These are phyloP conservation scores for Arthrobotrys pseudoclavata DNA, from an alignment of 2,329 filamentous ascomycete species.

Conservation along the genomic window DNA sequence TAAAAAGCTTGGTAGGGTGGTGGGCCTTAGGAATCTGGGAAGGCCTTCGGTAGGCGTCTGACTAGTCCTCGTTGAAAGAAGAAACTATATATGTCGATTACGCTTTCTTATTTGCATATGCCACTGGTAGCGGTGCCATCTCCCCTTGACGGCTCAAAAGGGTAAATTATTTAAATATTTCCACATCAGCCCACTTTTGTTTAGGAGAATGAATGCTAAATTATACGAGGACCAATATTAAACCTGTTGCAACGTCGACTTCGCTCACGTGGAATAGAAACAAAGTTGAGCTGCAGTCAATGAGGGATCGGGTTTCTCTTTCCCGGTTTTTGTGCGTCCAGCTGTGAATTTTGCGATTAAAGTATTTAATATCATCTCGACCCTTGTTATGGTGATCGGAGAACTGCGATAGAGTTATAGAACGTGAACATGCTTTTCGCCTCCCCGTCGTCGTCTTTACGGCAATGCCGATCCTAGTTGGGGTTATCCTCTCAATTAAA, in stretches of 20 bases:
- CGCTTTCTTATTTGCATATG: conserved; percentile 31
- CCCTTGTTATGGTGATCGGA: neutral
- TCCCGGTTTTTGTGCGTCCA: neutral
- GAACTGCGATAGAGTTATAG: conserved; percentile 7
- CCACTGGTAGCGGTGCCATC: conserved; percentile 25
- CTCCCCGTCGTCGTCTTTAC: conserved; percentile 20
- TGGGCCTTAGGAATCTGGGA: too few relatives aligned
- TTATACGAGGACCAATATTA: neutral
- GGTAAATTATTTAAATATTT: conserved; percentile 5
- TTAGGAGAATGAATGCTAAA: neutral
- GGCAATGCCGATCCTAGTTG: neutral
- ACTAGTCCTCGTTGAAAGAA: conserved; percentile 23
- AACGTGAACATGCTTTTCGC: conserved; percentile 21
- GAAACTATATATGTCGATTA: conserved; percentile 51
- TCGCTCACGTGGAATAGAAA: neutral
- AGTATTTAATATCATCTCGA: neutral
- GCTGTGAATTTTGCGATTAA: too few relatives aligned
- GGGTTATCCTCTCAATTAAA: conserved; percentile 3
- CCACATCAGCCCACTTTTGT: neutral
- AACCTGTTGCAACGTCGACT: neutral
- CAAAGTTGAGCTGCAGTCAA: neutral
- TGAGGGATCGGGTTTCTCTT: neutral
- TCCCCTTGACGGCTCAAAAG: conserved; percentile 36
- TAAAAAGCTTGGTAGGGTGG: too few relatives aligned
- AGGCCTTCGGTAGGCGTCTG: too few relatives aligned